phyloP scores from a whole-genome alignment of 371 early-diverging fungal species.

The Entomophthora muscae region DNA sequence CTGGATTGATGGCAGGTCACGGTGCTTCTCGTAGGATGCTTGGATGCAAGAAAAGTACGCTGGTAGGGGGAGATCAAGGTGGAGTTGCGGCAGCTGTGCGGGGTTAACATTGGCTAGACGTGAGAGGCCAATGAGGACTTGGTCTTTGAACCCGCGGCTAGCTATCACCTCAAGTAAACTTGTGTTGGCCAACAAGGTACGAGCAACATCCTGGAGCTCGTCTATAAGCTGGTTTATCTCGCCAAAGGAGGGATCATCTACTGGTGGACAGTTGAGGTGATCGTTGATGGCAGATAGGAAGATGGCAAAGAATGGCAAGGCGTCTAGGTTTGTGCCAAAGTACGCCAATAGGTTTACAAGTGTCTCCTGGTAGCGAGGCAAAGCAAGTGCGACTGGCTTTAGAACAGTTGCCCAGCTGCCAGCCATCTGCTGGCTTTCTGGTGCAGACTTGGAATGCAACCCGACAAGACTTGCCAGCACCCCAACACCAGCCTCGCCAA shows the following conservation, averaged over 20 bases:
- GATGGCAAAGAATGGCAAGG: not conserved
- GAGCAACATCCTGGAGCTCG: not conserved
- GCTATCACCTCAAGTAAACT: not conserved
- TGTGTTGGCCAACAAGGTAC: not conserved
- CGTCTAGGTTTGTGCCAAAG: not conserved
- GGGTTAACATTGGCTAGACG: not conserved
- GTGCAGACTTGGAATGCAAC: not conserved
- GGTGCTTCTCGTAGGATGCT: not conserved
- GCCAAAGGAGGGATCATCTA: not conserved
- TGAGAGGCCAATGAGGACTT: not conserved
- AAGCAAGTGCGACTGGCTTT: not conserved
- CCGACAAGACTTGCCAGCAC: not conserved
- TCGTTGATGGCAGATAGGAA: not conserved
- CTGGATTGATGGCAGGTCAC: not conserved
- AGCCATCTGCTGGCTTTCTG: not conserved
- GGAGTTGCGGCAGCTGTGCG: not conserved
- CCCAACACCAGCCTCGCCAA: not conserved
- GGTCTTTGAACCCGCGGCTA: not conserved
- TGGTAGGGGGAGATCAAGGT: not conserved
- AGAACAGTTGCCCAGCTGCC: not conserved
- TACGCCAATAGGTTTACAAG: not conserved
- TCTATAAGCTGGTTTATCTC: not conserved
- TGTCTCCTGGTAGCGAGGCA: not conserved
- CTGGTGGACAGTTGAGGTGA: not conserved
- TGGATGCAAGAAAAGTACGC: not conserved